Percentiles rank a stretch among this genome's conserved stretches.
Conservation (phyloP, 768 basidiomycete species). For the Xerocomellus chrysenteron region DNA sequence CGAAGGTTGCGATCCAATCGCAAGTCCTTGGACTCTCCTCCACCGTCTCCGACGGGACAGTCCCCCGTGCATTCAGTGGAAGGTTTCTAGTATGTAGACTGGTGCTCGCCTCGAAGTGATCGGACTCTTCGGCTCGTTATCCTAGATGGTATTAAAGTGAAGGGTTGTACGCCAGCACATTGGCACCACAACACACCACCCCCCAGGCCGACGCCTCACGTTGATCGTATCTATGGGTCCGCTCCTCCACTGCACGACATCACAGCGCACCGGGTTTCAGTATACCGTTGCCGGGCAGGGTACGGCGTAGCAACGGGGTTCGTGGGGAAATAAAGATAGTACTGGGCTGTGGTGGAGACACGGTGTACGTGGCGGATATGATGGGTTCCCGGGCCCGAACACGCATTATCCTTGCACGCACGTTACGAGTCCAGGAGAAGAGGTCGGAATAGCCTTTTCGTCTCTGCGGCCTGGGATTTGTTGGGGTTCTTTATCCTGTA, state of each 20-base stretch:
- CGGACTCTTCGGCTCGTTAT: not conserved
- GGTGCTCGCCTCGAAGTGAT: constrained; percentile 1
- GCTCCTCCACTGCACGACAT: not conserved
- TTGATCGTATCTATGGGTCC: not conserved
- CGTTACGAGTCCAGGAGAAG: not conserved
- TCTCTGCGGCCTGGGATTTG: not conserved
- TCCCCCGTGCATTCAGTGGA: not conserved
- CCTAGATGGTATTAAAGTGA: constrained; percentile 14
- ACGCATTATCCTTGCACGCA: not conserved
- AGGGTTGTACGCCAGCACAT: not conserved
- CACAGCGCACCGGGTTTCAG: not conserved
- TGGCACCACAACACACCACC: not conserved
- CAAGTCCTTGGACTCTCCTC: not conserved
- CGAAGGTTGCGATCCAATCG: constrained; percentile 18
- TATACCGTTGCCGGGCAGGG: constrained; percentile 2
- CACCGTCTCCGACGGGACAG: not conserved
- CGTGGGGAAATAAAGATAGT: constrained; percentile 3
- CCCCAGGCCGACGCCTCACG: constrained; percentile 4
- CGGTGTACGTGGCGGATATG: constrained; percentile 13
- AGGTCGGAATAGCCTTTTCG: constrained; percentile 2
- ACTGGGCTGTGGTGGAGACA: constrained; percentile 6
- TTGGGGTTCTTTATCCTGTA: constrained; percentile 2
- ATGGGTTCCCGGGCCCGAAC: constrained; percentile 21
- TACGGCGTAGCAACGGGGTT: constrained; percentile 2
- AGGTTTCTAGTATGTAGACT: not conserved